Conservation (phyloP, 805 yeast genomes). For the Kodamaea laetipori region DNA sequence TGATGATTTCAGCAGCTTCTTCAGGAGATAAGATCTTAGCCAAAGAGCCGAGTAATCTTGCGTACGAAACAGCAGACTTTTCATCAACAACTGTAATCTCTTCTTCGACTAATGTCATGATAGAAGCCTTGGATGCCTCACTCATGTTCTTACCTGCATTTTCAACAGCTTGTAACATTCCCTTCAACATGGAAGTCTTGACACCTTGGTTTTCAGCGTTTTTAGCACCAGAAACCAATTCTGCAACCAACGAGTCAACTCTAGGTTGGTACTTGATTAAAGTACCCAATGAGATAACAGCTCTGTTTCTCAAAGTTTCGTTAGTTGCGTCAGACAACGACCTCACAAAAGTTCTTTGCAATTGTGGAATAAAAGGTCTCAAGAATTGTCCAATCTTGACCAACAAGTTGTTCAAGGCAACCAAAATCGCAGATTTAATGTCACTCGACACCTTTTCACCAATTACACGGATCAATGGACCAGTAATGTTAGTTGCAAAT, state of each 20-base stretch:
- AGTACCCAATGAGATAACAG: slow-evolving; percentile 88
- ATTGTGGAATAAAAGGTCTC: slow-evolving; percentile 95
- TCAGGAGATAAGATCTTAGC: slow-evolving; percentile 64
- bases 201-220: slow-evolving; percentile 67
- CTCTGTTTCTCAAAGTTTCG: slow-evolving; percentile 74
- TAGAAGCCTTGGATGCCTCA: slow-evolving; percentile 67
- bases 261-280: slow-evolving; percentile 88
- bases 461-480: slow-evolving; percentile 96
- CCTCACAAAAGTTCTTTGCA: slow-evolving; percentile 95
- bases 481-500: slow-evolving; percentile 89
- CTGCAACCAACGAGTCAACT: slow-evolving; percentile 88
- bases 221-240: slow-evolving; percentile 75
- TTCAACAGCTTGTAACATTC: slow-evolving; percentile 76
- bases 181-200: slow-evolving; percentile 82
- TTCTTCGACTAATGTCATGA: slow-evolving; percentile 73
- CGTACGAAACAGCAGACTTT: slow-evolving; percentile 71
- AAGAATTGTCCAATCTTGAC: slow-evolving; percentile 84
- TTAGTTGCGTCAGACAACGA: slow-evolving; percentile 78
- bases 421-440: slow-evolving; percentile 90
- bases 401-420: slow-evolving; percentile 78
- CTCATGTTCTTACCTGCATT: slow-evolving; percentile 79
- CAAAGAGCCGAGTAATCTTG: slow-evolving; percentile 74
- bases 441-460: slow-evolving; percentile 94
- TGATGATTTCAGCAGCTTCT: slow-evolving; percentile 63
- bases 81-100: slow-evolving; percentile 58